phyloP scores from a whole-genome alignment of 2,329 filamentous ascomycete genomes.

The Penicillium sp. region DNA sequence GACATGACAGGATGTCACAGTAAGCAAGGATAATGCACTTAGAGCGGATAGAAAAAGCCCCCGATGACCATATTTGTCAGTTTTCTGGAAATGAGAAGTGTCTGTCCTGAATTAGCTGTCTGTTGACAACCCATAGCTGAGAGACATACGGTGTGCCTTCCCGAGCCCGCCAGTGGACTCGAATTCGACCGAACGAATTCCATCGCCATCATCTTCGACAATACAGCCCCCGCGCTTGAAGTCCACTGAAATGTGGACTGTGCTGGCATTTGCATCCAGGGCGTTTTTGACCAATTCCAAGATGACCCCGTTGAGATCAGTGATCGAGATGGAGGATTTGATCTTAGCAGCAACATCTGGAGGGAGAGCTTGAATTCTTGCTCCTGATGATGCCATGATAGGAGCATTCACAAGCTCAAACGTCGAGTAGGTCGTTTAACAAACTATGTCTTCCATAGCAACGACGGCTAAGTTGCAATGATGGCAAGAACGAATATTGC shows the following conservation, averaged over 20 bases:
- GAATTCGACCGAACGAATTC: slow-evolving; percentile 75
- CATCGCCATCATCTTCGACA: slow-evolving; percentile 80
- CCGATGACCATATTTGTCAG: slow-evolving; percentile 61
- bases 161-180: slow-evolving; percentile 66
- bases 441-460: slow-evolving; percentile 10
- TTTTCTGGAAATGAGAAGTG: slow-evolving; percentile 68
- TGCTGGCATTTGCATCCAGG: slow-evolving; percentile 73
- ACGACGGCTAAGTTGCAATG: neutral
- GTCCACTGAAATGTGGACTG: slow-evolving; percentile 70
- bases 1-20: slow-evolving; percentile 69
- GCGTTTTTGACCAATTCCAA: slow-evolving; percentile 77
- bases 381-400: slow-evolving; percentile 26
- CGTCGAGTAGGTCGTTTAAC: slow-evolving; percentile 3
- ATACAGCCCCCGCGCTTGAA: slow-evolving; percentile 72
- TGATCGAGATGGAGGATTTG: slow-evolving; percentile 79
- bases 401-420: neutral
- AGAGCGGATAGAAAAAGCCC: slow-evolving; percentile 78
- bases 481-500: slow-evolving; percentile 1
- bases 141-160: slow-evolving; percentile 64
- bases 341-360: slow-evolving; percentile 72
- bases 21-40: slow-evolving; percentile 71
- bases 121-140: slow-evolving; percentile 49
- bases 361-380: slow-evolving; percentile 66
- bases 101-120: slow-evolving; percentile 50
- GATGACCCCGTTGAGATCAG: slow-evolving; percentile 69